phyloP scores from a whole-genome alignment of 2,329 filamentous ascomycete genomes.

The Plenodomus biglobosus region DNA sequence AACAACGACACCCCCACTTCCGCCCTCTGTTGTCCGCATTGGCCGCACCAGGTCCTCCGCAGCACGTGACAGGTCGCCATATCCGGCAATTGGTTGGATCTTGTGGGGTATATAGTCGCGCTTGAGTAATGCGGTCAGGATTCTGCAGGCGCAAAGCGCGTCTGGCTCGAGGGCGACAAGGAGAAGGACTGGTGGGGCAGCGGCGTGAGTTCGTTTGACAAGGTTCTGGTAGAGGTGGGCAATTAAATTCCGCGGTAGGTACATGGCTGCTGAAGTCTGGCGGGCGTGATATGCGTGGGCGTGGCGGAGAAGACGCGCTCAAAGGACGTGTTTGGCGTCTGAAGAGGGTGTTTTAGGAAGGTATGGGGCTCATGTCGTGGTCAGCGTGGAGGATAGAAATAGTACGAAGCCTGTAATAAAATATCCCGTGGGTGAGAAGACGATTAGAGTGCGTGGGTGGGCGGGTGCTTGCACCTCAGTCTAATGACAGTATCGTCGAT shows the following conservation, averaged over 20 bases:
- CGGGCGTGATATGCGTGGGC: constrained; percentile 18
- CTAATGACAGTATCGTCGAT: constrained; percentile 18
- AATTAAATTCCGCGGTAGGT: constrained; percentile 87
- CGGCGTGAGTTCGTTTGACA: constrained; percentile 80
- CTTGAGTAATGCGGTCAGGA: constrained; percentile 89
- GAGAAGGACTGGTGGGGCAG: constrained; percentile 86
- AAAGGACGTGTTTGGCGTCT: constrained; percentile 29
- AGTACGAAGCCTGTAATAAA: constrained; percentile 17
- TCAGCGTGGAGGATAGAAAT: constrained; percentile 9
- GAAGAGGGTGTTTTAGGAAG: constrained; percentile 14
- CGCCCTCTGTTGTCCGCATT: constrained; percentile 83
- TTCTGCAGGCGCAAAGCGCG: constrained; percentile 91
- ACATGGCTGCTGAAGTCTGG: constrained; percentile 61
- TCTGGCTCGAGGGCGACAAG: constrained; percentile 94
- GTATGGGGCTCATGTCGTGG: constrained; percentile 21
- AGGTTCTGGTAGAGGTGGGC: constrained; percentile 91
- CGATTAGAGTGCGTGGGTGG: constrained; percentile 25
- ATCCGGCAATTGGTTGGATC: constrained; percentile 91
- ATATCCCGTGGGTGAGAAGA: constrained; percentile 14
- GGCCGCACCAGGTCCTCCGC: constrained; percentile 78
- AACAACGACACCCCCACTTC: constrained; percentile 83
- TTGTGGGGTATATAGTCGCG: constrained; percentile 98
- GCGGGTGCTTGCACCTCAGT: constrained; percentile 26
- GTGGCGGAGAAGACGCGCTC: constrained; percentile 18
- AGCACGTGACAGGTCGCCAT: constrained; percentile 80